Base-by-base conservation (phyloP, 768 basidiomycete genomes). In the Lentinula sp. region DNA sequence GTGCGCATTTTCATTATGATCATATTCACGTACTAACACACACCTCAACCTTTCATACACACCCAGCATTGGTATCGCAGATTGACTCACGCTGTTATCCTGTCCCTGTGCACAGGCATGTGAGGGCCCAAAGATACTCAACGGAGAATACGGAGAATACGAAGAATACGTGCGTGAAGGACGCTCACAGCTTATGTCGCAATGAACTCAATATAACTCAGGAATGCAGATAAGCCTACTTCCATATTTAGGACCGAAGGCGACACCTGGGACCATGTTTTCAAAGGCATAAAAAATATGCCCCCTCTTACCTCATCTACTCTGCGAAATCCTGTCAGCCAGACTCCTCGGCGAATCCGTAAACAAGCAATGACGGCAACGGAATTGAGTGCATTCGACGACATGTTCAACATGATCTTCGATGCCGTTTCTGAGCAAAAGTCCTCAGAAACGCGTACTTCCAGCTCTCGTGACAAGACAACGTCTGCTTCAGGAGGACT, bases 361-460 rank as follows among this genome's bases (percentile, higher is more conserved):
- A 79, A 78, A 31, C 85, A 87, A 63, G 74, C 83, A 18, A 84
- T 91, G 80, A 89, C 88, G 0, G 84, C 84, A 0, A 80, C 80
- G 49, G 91, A 92, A 73, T 78, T 80, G 61, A 78, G 68, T 61
- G 83, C 82, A 4, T 87, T 92, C 65, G 82, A 88, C 66, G 84
- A 86, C 34, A 87, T 91, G 81, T 89, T 91, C 65, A 78, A 84
- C 65, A 71, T 87, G 73, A 84, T 91, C 40, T 89, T 91, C 69
- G 76, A 82, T 51, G 81, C 82, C 15, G 77, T 76, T 61, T 73
- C 75, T 40, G 73, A 74, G 52, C 70, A 74, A 23, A 74, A 72
- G 39, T 32, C 61, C 8, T 28, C 49, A 31, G 62, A 65, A 13
- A 57, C 48, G 21, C 39, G 43, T 15, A 50, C 53, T n/a, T 43